These are phyloP conservation scores for Boletus edulis DNA, from an alignment of 768 basidiomycete species.

Conservation along the genomic window DNA sequence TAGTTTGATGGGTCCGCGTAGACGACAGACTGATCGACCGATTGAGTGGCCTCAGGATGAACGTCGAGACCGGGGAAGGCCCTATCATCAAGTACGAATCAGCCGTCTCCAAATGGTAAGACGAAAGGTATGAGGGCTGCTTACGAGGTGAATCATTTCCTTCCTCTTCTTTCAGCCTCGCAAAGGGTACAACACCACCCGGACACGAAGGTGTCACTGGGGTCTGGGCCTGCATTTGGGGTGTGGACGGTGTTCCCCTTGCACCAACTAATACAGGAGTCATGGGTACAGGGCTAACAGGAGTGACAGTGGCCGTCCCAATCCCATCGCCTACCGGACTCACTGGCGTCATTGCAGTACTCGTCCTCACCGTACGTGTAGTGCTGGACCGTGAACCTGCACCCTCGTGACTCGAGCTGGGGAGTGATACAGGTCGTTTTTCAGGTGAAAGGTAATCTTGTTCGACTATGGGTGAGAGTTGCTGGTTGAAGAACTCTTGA, in stretches of 20 bases:
- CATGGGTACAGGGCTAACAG: slow-evolving; percentile 28
- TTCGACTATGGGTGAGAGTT: slow-evolving; percentile 66
- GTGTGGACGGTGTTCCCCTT: slow-evolving; percentile 12
- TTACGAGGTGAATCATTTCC: slow-evolving; percentile 39
- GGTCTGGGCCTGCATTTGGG: slow-evolving; percentile 19
- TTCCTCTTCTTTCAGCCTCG: slow-evolving; percentile 29
- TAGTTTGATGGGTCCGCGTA: slow-evolving; percentile 54
- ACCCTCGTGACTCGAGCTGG: slow-evolving; percentile 24
- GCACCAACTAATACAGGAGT: slow-evolving; percentile 21
- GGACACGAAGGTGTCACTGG: slow-evolving; percentile 21
- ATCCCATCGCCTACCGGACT: slow-evolving; percentile 20
- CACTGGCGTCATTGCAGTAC: slow-evolving; percentile 26
- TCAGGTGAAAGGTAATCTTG: slow-evolving; percentile 60
- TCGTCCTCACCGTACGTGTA: slow-evolving; percentile 35
- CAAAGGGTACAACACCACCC: slow-evolving; percentile 22
- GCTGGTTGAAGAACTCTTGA: slow-evolving; percentile 32
- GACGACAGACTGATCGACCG: slow-evolving; percentile 65
- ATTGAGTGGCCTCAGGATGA: slow-evolving; percentile 64
- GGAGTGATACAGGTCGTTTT: slow-evolving; percentile 35
- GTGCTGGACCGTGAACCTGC: slow-evolving; percentile 25
- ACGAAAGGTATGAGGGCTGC: slow-evolving; percentile 19
- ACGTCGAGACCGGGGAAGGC: slow-evolving; percentile 53
- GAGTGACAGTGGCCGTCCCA: slow-evolving; percentile 26
- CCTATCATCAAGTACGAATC: slow-evolving; percentile 28
- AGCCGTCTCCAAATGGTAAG: background rate